These are phyloP conservation scores for Phaeotremella skinneri DNA, from an alignment of 768 basidiomycete species.

Conservation along the genomic window DNA sequence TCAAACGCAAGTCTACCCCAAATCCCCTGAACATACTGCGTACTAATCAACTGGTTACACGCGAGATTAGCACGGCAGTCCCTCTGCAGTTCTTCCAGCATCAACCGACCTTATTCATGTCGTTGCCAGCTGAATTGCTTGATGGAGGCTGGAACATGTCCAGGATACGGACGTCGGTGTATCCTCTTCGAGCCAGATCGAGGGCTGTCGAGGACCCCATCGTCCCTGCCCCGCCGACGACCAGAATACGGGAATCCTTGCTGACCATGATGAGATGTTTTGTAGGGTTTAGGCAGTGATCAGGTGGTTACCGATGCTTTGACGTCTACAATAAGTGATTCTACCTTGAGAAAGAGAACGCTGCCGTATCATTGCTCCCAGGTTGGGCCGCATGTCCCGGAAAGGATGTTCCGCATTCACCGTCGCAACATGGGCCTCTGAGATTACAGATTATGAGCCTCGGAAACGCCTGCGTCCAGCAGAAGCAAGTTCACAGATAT, in stretches of 20 bases:
- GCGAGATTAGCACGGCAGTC: conserved; percentile 14
- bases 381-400: too few species aligned
- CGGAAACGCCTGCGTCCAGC: too few species aligned
- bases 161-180: conserved; percentile 39
- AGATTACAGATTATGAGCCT: too few species aligned
- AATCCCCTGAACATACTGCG: conserved; percentile 7
- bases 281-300: background rate
- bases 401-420: too few species aligned
- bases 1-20: conserved; percentile 28
- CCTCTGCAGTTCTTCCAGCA: background rate
- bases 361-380: too few species aligned
- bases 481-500: too few species aligned
- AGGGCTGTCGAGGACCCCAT: conserved; percentile 49
- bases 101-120: conserved; percentile 46
- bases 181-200: conserved; percentile 45
- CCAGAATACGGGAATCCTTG: conserved; percentile 11
- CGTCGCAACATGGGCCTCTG: too few species aligned
- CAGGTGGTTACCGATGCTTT: background rate
- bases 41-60: conserved; percentile 14
- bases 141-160: conserved; percentile 41
- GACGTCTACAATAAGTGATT: background rate
- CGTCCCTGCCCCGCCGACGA: conserved; percentile 48
- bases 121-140: conserved; percentile 40
- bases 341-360: too few species aligned
- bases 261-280: background rate